Base-by-base conservation (phyloP, 2,329 filamentous ascomycete species). In the Pestalotiopsis sp. region DNA sequence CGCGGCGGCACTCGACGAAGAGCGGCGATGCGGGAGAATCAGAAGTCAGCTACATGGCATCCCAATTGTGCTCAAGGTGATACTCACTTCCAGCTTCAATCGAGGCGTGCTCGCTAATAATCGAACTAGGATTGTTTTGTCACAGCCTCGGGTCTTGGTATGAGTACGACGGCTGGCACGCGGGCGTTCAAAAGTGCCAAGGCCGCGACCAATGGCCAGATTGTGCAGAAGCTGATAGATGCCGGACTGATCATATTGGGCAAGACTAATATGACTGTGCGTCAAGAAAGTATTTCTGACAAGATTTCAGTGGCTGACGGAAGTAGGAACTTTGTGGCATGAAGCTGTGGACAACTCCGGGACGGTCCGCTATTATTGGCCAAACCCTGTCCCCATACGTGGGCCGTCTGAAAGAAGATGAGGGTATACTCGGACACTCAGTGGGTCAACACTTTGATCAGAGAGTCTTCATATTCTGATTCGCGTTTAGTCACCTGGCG, bases 341-440 rank as follows among this genome's bases (percentile, higher is more conserved):
- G 65, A 66, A 66, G 40, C 38, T 63, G 49, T 69, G 66, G 56
- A 71, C 69, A 41, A 71, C 58, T 60, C 68, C 66, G 17, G 74
- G 72, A 49, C 78, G 72, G 76, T 75, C 72, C 56, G 65, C 71
- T 20, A 56, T 70, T 52, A 74, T 73, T 4, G 73, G 77, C 20
- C 75, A 79, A 68, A 76, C 74, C 1, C 67, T 74, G 1, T 77
- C 77, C 2, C 70, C 77, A 2, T 80, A 79, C 66, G 68, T 75
- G 3, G 61, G 70, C 7, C 61, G 57, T 25, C 67, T 76, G 13
- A 71, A 72, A 60, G 66, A 73, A 41, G 70, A 73, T 36, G 73
- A 73, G 49, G 61, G 14, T 49, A 66, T 64, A 60, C 61, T 61
- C 62, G 69, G 60, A 5, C 70, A 75, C 14, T 72, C 73, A 2